Conservation (phyloP, 441 rosid genomes). For the Manihot esculenta region DNA sequence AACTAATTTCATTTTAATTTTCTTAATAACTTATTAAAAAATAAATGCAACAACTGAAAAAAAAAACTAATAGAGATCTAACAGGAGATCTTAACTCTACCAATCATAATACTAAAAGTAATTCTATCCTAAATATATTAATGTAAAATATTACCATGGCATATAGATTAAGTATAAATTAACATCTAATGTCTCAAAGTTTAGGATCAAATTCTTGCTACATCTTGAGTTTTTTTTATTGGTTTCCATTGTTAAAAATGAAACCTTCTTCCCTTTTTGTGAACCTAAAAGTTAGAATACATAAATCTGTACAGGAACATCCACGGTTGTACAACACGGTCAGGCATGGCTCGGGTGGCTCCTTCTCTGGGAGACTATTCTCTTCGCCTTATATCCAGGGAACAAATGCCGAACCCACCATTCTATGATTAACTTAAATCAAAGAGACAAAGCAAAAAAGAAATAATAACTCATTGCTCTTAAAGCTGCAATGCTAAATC, state of each 20-base stretch:
- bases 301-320: constrained; percentile 46
- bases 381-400: constrained; percentile 13
- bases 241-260: constrained; percentile 29
- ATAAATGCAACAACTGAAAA: too few relatives aligned
- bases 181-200: constrained; percentile 17
- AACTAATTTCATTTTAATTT: too few relatives aligned
- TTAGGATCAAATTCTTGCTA: constrained; percentile 15
- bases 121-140: too few relatives aligned
- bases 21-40: too few relatives aligned
- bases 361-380: constrained; percentile 17
- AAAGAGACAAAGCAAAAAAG: background rate
- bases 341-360: constrained; percentile 33
- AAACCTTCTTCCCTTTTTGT: constrained; percentile 14
- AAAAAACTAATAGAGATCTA: too few relatives aligned
- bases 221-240: constrained; percentile 18
- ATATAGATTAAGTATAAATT: constrained; percentile 1
- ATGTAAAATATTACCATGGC: too few relatives aligned
- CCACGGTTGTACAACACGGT: constrained; percentile 31
- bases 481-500: constrained; percentile 65
- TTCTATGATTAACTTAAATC: constrained; percentile 29
- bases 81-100: too few relatives aligned
- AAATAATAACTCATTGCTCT: constrained; percentile 19
- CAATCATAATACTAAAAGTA: too few relatives aligned
- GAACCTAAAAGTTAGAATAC: constrained; percentile 38
- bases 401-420: constrained; percentile 22